Percentiles rank a stretch among this genome's conserved stretches.
These are phyloP conservation scores for Durio zibethinus DNA, from an alignment of 345 rosid genomes.

Conservation along the genomic window DNA sequence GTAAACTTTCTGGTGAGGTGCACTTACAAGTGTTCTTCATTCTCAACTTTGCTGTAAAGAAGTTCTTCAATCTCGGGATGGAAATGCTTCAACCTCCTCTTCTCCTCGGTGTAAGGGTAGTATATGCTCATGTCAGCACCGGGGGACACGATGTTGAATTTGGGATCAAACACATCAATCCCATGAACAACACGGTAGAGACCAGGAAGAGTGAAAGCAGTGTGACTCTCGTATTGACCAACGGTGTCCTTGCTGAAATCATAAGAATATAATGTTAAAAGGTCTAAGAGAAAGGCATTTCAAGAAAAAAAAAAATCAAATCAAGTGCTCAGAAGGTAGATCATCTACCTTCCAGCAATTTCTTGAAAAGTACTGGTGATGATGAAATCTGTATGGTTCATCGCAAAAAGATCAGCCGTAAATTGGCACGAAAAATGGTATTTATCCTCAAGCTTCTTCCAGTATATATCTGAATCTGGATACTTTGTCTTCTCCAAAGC, in stretches of 20 bases:
- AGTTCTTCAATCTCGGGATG: slow-evolving; percentile 79
- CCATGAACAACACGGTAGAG: slow-evolving; percentile 91
- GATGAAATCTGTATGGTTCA: slow-evolving; percentile 97
- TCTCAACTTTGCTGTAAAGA: slow-evolving; percentile 81
- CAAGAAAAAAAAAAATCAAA: neutral
- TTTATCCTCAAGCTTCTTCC: slow-evolving; percentile 88
- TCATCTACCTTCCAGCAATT: slow-evolving; percentile 80
- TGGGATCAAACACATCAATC: slow-evolving; percentile 89
- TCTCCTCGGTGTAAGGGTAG: slow-evolving; percentile 70
- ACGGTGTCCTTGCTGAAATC: slow-evolving; percentile 73
- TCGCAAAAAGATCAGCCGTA: slow-evolving; percentile 88
- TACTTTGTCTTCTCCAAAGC: slow-evolving; percentile 96
- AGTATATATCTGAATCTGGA: slow-evolving; percentile 92
- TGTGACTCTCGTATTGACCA: slow-evolving; percentile 93
- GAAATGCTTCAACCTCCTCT: slow-evolving; percentile 65
- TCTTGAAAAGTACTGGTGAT: slow-evolving; percentile 98
- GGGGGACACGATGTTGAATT: slow-evolving; percentile 82
- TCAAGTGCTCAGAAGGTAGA: neutral
- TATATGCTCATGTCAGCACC: slow-evolving; percentile 74
- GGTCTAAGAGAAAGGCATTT: neutral
- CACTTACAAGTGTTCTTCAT: slow-evolving; percentile 75
- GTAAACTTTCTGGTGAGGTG: neutral
- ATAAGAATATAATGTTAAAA: neutral
- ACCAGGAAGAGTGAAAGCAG: slow-evolving; percentile 86
- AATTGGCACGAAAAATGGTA: slow-evolving; percentile 96